Base-by-base conservation (phyloP, 1,139 yeast species). In the Waltiozyma sp. region DNA sequence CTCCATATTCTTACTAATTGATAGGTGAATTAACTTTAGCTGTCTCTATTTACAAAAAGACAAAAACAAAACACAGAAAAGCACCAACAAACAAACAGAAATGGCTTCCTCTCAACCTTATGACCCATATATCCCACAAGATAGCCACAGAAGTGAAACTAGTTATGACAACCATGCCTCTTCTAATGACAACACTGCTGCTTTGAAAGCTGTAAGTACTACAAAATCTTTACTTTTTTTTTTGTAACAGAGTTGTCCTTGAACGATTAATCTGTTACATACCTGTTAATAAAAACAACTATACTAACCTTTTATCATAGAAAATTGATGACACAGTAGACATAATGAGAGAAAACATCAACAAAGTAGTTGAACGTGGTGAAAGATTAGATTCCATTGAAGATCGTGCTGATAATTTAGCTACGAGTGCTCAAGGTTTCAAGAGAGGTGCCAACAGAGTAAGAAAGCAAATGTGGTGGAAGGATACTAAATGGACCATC, bases 401-500 rank as follows among this genome's bases (percentile, higher is more conserved):
- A 60, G 94, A 86, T 63, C 86, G 89, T 63, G 93, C 97, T 15
- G 96, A 88, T 58, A 87, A 86, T 63, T 74, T 91, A 59, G 96
- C 95, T 37, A 87, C 82, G 43, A 77, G 89, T 42, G 98, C 99
- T 8, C 94, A 87, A 57, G 94, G 96, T 31, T 93, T 93, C 71
- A 86, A 95, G 63, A 77, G 95, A 62, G 95, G 96, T 38, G 98
- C 98, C 46, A 91, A 89, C 67, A 79, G 95, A 57, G 97, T 91
- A 41, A 84, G 99, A 69, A 93, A 89, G 65, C 95, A 88, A 62
- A 91, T 91, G 97, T 91, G 98, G 98, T 85, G 95, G 87, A 91
- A 93, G 66, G 96, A 91, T 63, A 75, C 93, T 77, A 91, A 91
- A 70, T 85, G 91, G 94, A 81, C 95, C 64, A 70, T 89, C 72